Evolutionary conservation across 2,329 filamentous ascomycete species (phyloP).

Genomic region (Biscogniauxia marginata): DNA sequence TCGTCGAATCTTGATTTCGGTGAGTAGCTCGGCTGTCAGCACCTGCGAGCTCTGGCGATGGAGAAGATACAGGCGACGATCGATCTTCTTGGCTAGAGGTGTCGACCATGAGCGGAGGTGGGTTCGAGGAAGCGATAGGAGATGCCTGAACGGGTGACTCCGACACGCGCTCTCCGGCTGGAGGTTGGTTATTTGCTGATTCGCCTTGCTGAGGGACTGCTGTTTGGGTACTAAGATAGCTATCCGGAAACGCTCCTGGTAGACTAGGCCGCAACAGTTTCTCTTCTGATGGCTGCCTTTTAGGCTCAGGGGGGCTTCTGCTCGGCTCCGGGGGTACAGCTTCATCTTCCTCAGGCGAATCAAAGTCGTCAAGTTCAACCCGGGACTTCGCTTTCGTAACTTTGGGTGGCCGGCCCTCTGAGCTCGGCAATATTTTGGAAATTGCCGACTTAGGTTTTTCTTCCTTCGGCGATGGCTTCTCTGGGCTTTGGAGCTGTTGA

Average conservation of each 20-base stretch:
- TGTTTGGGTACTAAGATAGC: conserved; percentile 35
- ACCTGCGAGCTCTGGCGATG: conserved; percentile 60
- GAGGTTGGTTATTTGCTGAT: conserved; percentile 26
- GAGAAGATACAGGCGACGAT: conserved; percentile 61
- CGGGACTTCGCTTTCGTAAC: conserved; percentile 59
- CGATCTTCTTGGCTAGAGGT: conserved; percentile 68
- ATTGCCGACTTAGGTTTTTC: conserved; percentile 39
- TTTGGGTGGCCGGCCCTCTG: conserved; percentile 54
- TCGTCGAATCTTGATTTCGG: conserved; percentile 46
- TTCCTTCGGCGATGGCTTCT: conserved; percentile 39
- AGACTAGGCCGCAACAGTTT: conserved; percentile 34
- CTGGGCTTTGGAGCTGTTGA: conserved; percentile 42
- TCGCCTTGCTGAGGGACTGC: conserved; percentile 34
- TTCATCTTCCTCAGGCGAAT: conserved; percentile 54
- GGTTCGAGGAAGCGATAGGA: conserved; percentile 51
- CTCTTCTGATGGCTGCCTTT: conserved; percentile 24
- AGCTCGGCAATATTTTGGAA: conserved; percentile 43
- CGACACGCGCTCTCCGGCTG: conserved; percentile 49
- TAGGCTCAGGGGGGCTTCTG: conserved; percentile 27
- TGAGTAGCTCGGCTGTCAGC: conserved; percentile 42
- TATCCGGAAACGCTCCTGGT: conserved; percentile 43
- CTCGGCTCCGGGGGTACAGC: conserved; percentile 30
- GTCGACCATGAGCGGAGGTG: conserved; percentile 68
- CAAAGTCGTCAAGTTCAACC: conserved; percentile 69
- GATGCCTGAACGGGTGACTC: conserved; percentile 70